Base-by-base conservation (phyloP, 129 eudicot species). In the Sambucus nigra region DNA sequence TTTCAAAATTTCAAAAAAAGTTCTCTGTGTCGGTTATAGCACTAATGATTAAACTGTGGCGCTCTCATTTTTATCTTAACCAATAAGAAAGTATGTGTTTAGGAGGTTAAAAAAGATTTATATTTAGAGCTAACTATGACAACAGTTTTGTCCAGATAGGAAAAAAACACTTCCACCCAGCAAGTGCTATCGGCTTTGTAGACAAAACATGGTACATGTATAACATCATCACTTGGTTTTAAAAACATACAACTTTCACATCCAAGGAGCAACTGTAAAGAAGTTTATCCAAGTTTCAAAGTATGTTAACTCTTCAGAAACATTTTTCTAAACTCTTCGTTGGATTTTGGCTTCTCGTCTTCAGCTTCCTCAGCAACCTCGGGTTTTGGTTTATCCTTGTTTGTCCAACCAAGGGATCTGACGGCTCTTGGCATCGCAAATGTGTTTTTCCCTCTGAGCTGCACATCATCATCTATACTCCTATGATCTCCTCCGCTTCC, bases 361-460 rank as follows among this genome's bases (percentile, higher is more conserved):
- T 55, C 92, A 16, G 53, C 77, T 51, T 63, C 79, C n/a, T 32
- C 29, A 7, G 61, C 63, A 47, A 25, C 70, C 44, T 72, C 49
- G 8, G 77, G 10, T 47, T 71, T 46, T 5, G 62, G 73, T 29
- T 66, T 75, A 63, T 48, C 47, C 0, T 57, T 29, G 51, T 39
- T 50, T 14, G 76, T 51, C 75, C 68, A 68, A 46, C 85, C 93
- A 16, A 81, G 61, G 10, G 92, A 76, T 66, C 67, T 73, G 1
- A 87, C 96, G 49, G 65, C 63, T 69, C 97, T 73, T 20, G 97
- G 97, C 64, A 76, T 74, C n/a, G 96, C 88, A 66, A 88, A 88
- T 20, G 93, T 78, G 75, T 81, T 84, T 69, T 49, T 78, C 29
- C 97, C 97, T 57, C 68, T 78, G 12, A 78, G 72, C 69, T 80